These are phyloP conservation scores for Gleditsia sinensis DNA, from an alignment of 306 rosid genomes.

Conservation along the genomic window DNA sequence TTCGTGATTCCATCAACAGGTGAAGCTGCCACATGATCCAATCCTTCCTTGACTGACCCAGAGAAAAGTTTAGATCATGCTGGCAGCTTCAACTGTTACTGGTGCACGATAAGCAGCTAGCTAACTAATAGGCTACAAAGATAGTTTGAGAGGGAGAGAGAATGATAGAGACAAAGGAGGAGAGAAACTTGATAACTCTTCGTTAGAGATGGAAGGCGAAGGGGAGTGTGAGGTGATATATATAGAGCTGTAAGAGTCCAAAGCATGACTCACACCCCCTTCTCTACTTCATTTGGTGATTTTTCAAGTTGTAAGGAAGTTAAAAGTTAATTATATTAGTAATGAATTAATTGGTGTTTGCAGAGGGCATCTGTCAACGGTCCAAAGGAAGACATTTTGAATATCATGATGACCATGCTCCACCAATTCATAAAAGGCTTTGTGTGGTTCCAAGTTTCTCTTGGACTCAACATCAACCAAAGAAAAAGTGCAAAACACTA, in stretches of 20 bases:
- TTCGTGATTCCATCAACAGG: conserved; percentile 71
- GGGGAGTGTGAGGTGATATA: conserved; percentile 40
- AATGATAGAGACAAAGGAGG: neutral
- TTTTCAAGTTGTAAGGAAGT: conserved; percentile 28
- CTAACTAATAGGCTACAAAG: neutral
- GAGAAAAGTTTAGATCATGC: conserved; percentile 82
- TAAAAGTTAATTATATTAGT: conserved; percentile 3
- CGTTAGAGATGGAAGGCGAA: neutral
- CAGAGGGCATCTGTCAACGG: conserved; percentile 54
- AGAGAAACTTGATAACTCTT: neutral
- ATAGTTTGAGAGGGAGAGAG: neutral
- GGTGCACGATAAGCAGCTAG: conserved; percentile 52
- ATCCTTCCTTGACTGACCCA: conserved; percentile 51
- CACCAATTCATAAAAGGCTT: conserved; percentile 51
- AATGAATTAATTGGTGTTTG: conserved; percentile 13
- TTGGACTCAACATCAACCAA: conserved; percentile 46
- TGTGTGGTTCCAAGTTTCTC: conserved; percentile 46
- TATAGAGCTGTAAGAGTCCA: conserved; percentile 45
- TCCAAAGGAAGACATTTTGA: conserved; percentile 66
- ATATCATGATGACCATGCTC: conserved; percentile 59
- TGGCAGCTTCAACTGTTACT: conserved; percentile 76
- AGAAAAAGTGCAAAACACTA: conserved; percentile 50
- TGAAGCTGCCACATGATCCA: conserved; percentile 84
- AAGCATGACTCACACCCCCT: conserved; percentile 23
- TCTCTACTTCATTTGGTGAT: conserved; percentile 19